Evolutionary conservation across 805 yeast genomes (phyloP).

Genomic region (Sugiyamaella mastotermitis): DNA sequence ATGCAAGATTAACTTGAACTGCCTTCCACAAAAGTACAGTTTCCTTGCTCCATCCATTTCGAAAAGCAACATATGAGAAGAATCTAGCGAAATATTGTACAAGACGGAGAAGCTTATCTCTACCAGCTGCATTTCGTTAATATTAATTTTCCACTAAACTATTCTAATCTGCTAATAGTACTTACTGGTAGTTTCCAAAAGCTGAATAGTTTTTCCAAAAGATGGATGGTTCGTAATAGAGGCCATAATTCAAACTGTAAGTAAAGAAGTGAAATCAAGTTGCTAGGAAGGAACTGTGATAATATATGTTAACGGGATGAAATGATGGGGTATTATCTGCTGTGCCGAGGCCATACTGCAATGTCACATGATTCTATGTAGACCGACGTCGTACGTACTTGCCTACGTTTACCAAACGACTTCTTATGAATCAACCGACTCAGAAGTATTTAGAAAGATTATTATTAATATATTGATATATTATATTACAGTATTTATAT

Average conservation of each 20-base stretch:
- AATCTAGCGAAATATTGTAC: constrained; percentile 78
- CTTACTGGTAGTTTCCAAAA: constrained; percentile 48
- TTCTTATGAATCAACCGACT: no score
- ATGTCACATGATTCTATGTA: no score
- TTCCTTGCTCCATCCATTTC: constrained; percentile 47
- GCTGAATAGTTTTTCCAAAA: constrained; percentile 51
- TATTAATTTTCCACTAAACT: background rate
- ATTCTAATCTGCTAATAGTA: background rate
- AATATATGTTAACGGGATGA: no score
- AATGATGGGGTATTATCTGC: no score
- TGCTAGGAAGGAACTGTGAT: no score
- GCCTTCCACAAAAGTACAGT: constrained; percentile 45
- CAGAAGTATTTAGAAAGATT: no score
- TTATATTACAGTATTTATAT: no score
- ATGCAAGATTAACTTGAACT: constrained; percentile 56
- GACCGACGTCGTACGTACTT: no score
- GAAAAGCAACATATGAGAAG: constrained; percentile 53
- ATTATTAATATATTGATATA: no score
- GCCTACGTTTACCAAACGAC: no score
- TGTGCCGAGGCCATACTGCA: no score
- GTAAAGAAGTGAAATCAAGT: no score
- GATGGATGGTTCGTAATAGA: constrained; percentile 65
- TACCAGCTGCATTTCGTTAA: constrained; percentile 41
- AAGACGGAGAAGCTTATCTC: constrained; percentile 75
- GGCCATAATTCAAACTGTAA: constrained; percentile 7